These are phyloP conservation scores for Kodamaea neixiangensis DNA, from an alignment of 805 yeast species.

Conservation along the genomic window DNA sequence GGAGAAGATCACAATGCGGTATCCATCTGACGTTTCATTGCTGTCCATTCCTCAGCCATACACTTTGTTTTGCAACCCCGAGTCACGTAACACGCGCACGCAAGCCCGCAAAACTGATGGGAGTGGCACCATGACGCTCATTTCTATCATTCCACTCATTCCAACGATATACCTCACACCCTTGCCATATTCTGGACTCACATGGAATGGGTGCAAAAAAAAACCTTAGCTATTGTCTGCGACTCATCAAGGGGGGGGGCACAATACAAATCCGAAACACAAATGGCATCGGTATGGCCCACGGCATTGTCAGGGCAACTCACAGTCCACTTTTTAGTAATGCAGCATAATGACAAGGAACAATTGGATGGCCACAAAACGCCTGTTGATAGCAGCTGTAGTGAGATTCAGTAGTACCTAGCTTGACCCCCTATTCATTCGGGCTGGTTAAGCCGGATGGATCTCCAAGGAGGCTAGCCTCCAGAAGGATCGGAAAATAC, in stretches of 20 bases:
- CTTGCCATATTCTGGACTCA: neutral
- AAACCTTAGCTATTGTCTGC: neutral
- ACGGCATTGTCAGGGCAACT: neutral
- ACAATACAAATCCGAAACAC: neutral
- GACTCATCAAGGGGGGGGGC: neutral
- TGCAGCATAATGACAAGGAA: conserved; percentile 2
- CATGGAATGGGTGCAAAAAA: neutral
- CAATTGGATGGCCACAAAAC: neutral
- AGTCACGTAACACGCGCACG: too few relatives aligned
- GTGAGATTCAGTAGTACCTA: neutral
- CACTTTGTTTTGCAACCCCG: too few relatives aligned
- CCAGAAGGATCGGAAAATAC: neutral
- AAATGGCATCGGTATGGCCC: neutral
- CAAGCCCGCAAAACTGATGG: too few relatives aligned
- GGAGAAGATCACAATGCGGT: neutral
- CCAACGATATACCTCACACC: neutral
- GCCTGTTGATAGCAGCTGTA: neutral
- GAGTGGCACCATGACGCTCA: too few relatives aligned
- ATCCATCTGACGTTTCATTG: neutral
- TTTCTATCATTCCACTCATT: neutral
- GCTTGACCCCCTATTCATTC: neutral
- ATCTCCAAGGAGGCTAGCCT: neutral
- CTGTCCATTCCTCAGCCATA: neutral
- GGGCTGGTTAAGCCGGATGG: neutral
- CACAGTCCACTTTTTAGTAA: neutral